Evolutionary conservation across 176 grass and related monocot species (phyloP).

Genomic region (Elymus sibiricus): DNA sequence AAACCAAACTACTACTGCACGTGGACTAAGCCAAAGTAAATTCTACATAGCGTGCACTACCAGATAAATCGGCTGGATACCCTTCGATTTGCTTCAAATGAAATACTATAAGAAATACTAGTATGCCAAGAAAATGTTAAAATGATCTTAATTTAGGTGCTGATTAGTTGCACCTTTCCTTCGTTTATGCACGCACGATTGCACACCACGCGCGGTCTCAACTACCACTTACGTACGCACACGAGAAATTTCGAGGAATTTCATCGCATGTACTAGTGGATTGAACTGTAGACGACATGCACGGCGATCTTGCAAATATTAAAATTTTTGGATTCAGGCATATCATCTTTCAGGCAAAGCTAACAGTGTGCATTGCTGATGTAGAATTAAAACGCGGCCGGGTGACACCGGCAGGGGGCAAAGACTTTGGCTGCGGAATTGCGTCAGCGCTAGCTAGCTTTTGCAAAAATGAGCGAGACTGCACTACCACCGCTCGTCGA

Average conservation of each 20-base stretch:
- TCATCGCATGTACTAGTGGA: constrained; percentile 7
- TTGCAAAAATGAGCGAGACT: constrained; percentile 22
- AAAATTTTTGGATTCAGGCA: background rate
- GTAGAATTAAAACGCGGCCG: background rate
- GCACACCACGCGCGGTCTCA: background rate
- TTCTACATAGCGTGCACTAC: too few relatives aligned
- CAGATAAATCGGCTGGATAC: background rate
- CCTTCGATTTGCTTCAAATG: background rate
- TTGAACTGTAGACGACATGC: background rate
- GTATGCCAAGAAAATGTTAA: background rate
- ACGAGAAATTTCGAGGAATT: constrained; percentile 26
- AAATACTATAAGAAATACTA: background rate
- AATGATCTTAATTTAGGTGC: background rate
- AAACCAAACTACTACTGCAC: background rate
- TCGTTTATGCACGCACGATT: background rate
- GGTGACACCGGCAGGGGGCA: constrained; percentile 2
- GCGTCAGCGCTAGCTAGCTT: constrained; percentile 24
- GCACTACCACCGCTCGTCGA: constrained; percentile 14
- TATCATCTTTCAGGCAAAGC: background rate
- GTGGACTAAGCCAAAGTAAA: background rate
- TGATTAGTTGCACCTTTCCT: background rate
- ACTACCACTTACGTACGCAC: background rate
- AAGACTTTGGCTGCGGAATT: constrained; percentile 5
- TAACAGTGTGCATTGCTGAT: background rate
- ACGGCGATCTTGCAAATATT: background rate